Evolutionary conservation across 352 stramenopile genomes (phyloP).

Genomic region (Pythium sukuiense): DNA sequence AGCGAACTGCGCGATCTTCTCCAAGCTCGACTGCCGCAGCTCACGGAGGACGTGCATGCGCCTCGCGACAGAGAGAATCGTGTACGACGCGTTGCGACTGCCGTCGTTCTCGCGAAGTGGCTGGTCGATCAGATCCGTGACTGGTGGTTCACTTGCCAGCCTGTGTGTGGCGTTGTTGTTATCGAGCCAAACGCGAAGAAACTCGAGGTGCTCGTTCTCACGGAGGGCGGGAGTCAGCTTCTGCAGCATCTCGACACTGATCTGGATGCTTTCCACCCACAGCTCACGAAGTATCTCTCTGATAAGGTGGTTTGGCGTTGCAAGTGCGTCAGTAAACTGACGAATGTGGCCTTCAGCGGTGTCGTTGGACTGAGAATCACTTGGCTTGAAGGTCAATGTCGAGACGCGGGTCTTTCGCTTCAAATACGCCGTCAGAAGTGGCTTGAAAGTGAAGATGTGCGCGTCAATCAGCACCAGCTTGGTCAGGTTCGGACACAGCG

Average conservation of each 20-base stretch:
- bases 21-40: neutral
- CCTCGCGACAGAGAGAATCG: neutral
- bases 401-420: neutral
- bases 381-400: neutral
- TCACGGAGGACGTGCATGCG: neutral
- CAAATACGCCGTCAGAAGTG: neutral
- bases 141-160: neutral
- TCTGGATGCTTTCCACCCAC: neutral
- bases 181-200: neutral
- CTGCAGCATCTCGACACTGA: neutral
- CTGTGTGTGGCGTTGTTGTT: neutral
- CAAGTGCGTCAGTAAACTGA: neutral
- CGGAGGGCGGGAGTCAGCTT: neutral
- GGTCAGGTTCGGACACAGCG: neutral
- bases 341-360: neutral
- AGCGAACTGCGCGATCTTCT: neutral
- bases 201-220: constrained; percentile 1
- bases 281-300: neutral
- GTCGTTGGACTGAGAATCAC: neutral
- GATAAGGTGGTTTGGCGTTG: neutral
- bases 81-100: neutral
- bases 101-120: neutral
- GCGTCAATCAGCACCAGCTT: neutral
- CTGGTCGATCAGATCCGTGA: neutral
- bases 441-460: neutral